phyloP scores from a whole-genome alignment of 1,139 yeast species.

The Komagataea norvegica region DNA sequence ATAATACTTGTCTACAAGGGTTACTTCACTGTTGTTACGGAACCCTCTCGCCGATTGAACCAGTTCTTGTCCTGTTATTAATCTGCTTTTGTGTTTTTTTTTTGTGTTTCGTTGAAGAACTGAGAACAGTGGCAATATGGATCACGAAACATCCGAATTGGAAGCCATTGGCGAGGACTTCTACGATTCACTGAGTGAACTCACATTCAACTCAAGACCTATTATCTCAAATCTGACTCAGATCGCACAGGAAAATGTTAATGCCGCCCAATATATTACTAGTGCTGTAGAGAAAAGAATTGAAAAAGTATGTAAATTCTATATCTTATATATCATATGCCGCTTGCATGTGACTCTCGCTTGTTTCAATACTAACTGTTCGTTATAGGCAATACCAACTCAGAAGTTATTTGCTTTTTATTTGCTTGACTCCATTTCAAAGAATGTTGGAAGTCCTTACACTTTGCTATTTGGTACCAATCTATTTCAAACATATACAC shows the following conservation, averaged over 20 bases:
- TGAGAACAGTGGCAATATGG: constrained; percentile 14
- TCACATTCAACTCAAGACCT: constrained; percentile 87
- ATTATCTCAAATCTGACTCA: constrained; percentile 82
- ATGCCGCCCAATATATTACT: constrained; percentile 72
- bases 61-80: no score
- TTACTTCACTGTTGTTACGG: no score
- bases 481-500: constrained; percentile 63
- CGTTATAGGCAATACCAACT: constrained; percentile 42
- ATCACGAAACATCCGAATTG: constrained; percentile 24
- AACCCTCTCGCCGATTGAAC: no score
- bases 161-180: constrained; percentile 57
- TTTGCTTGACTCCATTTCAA: constrained; percentile 87
- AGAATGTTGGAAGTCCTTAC: constrained; percentile 86
- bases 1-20: no score
- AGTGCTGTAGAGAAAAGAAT: constrained; percentile 66
- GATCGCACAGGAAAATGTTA: constrained; percentile 79
- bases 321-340: not conserved
- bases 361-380: constrained; percentile 1
- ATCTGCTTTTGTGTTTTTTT: not conserved
- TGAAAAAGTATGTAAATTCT: constrained; percentile 34
- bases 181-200: constrained; percentile 60
- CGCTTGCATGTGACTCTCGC: not conserved
- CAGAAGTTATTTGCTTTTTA: constrained; percentile 83
- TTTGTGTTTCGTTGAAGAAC: not conserved
- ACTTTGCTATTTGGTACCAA: constrained; percentile 66